Evolutionary conservation across 345 rosid genomes (phyloP).

Genomic region (Populus tremula): DNA sequence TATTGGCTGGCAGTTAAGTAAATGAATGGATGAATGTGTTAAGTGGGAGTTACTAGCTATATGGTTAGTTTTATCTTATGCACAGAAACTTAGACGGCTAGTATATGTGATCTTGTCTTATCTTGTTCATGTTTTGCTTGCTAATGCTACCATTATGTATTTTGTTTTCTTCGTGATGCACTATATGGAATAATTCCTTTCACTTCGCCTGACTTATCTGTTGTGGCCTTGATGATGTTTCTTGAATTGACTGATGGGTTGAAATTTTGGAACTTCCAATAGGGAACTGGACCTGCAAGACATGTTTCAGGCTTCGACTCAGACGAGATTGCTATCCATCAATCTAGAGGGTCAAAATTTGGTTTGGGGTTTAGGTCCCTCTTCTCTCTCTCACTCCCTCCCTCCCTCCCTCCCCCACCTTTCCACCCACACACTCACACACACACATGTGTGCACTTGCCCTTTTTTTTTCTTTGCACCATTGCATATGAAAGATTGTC

Average conservation of each 20-base stretch:
- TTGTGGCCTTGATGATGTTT: slow-evolving; percentile 2
- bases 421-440: neutral
- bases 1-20: neutral
- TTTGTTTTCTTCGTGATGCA: neutral
- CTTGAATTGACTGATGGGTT: slow-evolving; percentile 18
- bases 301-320: slow-evolving; percentile 15
- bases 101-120: neutral
- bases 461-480: neutral
- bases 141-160: neutral
- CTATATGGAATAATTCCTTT: neutral
- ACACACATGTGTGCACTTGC: too few species aligned
- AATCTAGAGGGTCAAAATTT: slow-evolving; percentile 10
- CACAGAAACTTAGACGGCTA: neutral
- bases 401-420: neutral
- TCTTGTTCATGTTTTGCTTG: neutral
- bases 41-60: neutral
- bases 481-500: too few species aligned
- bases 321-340: slow-evolving; percentile 23
- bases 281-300: slow-evolving; percentile 15
- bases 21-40: neutral
- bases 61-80: neutral
- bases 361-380: slow-evolving; percentile 22
- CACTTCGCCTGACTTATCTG: neutral
- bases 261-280: slow-evolving; percentile 23
- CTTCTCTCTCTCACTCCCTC: neutral